Evolutionary conservation across 1,139 yeast genomes (phyloP).

Genomic region (Hyphopichia fennica): DNA sequence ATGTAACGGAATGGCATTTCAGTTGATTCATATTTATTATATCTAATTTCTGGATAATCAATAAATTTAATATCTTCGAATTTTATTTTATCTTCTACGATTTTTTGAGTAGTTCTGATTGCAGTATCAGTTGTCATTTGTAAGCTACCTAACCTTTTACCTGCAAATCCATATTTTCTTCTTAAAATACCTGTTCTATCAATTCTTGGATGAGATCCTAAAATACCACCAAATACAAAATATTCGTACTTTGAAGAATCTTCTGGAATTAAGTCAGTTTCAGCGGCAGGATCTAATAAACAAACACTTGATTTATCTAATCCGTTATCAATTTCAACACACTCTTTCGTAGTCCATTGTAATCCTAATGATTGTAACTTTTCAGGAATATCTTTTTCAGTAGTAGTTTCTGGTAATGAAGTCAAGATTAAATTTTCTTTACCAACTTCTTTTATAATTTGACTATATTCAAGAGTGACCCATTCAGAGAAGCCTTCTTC

Average conservation of each 20-base stretch:
- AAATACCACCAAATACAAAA: conserved; percentile 93
- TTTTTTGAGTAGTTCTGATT: conserved; percentile 81
- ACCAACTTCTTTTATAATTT: conserved; percentile 82
- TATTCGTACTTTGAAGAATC: conserved; percentile 72
- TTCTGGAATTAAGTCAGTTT: conserved; percentile 65
- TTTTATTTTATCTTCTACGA: conserved; percentile 53
- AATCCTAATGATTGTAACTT: conserved; percentile 62
- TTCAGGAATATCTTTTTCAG: conserved; percentile 64
- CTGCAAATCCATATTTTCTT: conserved; percentile 73
- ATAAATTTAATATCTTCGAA: conserved; percentile 78
- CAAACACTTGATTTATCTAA: conserved; percentile 62
- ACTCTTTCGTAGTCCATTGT: conserved; percentile 80
- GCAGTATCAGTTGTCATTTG: conserved; percentile 99
- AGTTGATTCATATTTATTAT: conserved; percentile 84
- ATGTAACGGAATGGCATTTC: conserved; percentile 98
- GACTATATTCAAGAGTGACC: conserved; percentile 86
- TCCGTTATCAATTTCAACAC: conserved; percentile 46
- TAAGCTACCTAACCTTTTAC: conserved; percentile 79
- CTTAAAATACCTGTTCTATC: conserved; percentile 92
- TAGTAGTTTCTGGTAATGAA: conserved; percentile 67
- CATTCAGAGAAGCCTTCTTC: conserved; percentile 96
- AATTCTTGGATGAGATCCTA: conserved; percentile 95
- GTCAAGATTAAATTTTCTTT: conserved; percentile 70
- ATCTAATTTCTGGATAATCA: conserved; percentile 92
- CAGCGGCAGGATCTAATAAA: conserved; percentile 86